Conservation (phyloP, 345 rosid genomes). For the Durio zibethinus region DNA sequence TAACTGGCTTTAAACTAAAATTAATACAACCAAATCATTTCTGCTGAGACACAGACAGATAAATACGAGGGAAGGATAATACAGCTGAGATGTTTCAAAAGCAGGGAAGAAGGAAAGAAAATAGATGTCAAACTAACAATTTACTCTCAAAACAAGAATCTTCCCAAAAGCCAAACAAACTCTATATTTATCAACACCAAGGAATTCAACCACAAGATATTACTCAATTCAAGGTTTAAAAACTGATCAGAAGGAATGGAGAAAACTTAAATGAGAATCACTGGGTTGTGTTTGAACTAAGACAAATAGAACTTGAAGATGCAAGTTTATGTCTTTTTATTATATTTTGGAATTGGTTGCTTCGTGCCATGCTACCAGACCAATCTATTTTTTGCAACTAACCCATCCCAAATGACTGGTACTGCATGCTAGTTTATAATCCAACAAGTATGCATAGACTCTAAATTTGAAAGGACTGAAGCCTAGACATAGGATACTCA, state of each 20-base stretch:
- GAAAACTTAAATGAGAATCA: not conserved
- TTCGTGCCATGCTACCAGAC: not conserved
- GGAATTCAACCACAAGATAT: not conserved
- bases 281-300: not conserved
- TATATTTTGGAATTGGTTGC: not conserved
- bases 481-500: not conserved
- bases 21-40: not conserved
- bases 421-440: not conserved
- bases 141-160: not conserved
- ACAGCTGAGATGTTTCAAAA: not conserved
- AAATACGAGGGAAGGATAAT: not conserved
- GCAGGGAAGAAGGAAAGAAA: not conserved
- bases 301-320: not conserved
- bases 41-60: not conserved
- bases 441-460: not conserved
- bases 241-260: not conserved
- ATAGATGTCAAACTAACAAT: not conserved
- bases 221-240: not conserved
- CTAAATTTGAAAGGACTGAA: conserved; percentile 6
- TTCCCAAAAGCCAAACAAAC: not conserved
- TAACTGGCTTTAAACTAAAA: not conserved
- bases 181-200: too few relatives aligned
- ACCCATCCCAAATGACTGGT: not conserved
- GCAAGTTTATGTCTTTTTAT: not conserved
- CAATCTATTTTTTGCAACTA: not conserved